Percentiles rank a stretch among this genome's conserved stretches.
These are phyloP conservation scores for Neurospora tetrasperma DNA, from an alignment of 495 filamentous ascomycete genomes.

Conservation along the genomic window DNA sequence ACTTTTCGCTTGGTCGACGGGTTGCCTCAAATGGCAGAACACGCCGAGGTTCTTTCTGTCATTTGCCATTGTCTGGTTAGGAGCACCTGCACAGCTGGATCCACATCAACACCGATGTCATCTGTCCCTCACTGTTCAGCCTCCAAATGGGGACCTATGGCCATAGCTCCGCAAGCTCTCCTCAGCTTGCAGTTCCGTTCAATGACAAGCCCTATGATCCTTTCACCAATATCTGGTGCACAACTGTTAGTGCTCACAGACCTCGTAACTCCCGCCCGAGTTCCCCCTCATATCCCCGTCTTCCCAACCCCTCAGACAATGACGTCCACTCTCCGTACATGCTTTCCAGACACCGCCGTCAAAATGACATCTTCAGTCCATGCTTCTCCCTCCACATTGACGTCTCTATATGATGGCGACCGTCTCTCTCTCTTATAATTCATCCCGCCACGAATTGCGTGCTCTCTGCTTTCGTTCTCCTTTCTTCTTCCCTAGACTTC, in stretches of 20 bases:
- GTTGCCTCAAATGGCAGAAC: not conserved
- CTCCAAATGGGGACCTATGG: not conserved
- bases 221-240: not conserved
- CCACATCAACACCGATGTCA: not conserved
- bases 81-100: not conserved
- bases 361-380: not conserved
- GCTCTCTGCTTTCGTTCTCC: not conserved
- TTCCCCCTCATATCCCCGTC: not conserved
- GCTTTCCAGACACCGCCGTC: not conserved
- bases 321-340: not conserved
- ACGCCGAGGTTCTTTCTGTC: not conserved
- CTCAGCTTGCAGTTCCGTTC: not conserved
- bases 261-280: not conserved
- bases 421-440: not conserved
- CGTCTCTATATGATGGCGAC: not conserved
- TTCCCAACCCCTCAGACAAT: not conserved
- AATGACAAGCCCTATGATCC: not conserved
- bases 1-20: not conserved
- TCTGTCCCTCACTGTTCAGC: not conserved
- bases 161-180: not conserved
- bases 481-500: not conserved
- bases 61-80: not conserved
- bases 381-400: not conserved
- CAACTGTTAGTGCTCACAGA: not conserved
- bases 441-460: not conserved